These are phyloP conservation scores for Chlamydomonas incerta DNA, from an alignment of 139 green algal genomes.

Conservation along the genomic window DNA sequence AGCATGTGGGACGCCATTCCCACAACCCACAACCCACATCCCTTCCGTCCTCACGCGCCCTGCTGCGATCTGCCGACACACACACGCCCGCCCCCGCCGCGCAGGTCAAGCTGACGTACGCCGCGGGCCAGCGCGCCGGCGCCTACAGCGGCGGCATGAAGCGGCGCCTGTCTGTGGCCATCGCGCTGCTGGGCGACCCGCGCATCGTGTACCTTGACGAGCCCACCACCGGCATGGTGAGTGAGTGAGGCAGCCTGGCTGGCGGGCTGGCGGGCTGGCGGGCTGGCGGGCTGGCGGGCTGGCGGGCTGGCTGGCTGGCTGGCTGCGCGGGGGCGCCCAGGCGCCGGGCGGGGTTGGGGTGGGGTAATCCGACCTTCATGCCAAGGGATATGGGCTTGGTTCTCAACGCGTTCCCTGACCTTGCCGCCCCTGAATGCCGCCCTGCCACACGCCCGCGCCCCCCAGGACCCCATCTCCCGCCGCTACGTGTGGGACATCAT, in stretches of 20 bases:
- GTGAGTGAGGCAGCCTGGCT: too few species aligned
- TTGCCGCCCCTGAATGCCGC: constrained; percentile 1
- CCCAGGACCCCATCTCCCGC: constrained; percentile 84
- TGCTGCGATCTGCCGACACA: too few species aligned
- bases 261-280: too few species aligned
- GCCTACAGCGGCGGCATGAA: constrained; percentile 90
- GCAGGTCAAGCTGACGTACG: constrained; percentile 74
- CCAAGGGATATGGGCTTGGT: too few species aligned
- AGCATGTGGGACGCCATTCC: too few species aligned
- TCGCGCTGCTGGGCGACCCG: constrained; percentile 93
- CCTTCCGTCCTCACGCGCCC: too few species aligned
- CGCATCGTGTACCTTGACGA: constrained; percentile 96
- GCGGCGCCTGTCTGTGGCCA: constrained; percentile 86
- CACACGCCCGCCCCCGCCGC: too few species aligned
- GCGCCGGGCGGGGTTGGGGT: too few species aligned
- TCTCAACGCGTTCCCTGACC: neutral
- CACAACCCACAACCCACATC: too few species aligned
- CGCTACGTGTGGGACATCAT: constrained; percentile 97
- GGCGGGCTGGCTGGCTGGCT: too few species aligned
- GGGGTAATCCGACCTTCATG: neutral
- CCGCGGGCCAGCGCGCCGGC: constrained; percentile 53
- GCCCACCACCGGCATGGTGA: constrained; percentile 87
- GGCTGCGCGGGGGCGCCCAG: too few species aligned
- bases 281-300: too few species aligned
- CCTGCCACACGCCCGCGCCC: neutral